These are phyloP conservation scores for Claviceps sp. DNA, from an alignment of 2,329 filamentous ascomycete genomes.

Conservation along the genomic window DNA sequence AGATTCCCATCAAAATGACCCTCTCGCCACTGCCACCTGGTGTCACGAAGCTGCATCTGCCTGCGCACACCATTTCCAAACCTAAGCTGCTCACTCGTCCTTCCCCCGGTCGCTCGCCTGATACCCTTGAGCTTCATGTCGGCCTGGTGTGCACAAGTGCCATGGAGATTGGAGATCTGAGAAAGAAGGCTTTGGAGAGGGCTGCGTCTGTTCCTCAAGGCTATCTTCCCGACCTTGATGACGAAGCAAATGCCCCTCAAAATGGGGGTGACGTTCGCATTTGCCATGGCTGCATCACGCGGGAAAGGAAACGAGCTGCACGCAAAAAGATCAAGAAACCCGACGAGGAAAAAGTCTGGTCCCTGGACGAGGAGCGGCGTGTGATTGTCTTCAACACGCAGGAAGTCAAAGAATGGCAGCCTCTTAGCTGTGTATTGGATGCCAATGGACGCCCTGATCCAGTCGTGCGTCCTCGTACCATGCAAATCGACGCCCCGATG, in stretches of 20 bases:
- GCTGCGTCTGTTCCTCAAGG: slow-evolving; percentile 29
- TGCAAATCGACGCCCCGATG: slow-evolving; percentile 81
- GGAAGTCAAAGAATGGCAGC: slow-evolving; percentile 74
- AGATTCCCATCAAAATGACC: slow-evolving; percentile 78
- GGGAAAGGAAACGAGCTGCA: slow-evolving; percentile 81
- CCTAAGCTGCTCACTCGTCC: slow-evolving; percentile 77
- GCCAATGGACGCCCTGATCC: slow-evolving; percentile 30
- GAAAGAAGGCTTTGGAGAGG: slow-evolving; percentile 52
- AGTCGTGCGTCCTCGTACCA: slow-evolving; percentile 42
- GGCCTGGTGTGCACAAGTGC: slow-evolving; percentile 86
- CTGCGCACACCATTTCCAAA: slow-evolving; percentile 84
- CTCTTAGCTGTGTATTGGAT: slow-evolving; percentile 38
- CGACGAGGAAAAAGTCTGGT: slow-evolving; percentile 83
- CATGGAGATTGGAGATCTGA: slow-evolving; percentile 59
- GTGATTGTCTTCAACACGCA: slow-evolving; percentile 87
- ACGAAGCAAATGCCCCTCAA: slow-evolving; percentile 58
- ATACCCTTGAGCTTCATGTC: slow-evolving; percentile 67
- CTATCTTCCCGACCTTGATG: slow-evolving; percentile 27
- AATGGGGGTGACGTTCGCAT: slow-evolving; percentile 93
- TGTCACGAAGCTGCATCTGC: slow-evolving; percentile 71
- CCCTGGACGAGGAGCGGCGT: slow-evolving; percentile 62
- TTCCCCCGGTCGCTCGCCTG: slow-evolving; percentile 47
- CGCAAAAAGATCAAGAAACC: slow-evolving; percentile 89
- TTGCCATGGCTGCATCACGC: slow-evolving; percentile 78
- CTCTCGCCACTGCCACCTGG: slow-evolving; percentile 62